Percentiles rank a stretch among this genome's conserved stretches.
Evolutionary conservation across 768 basidiomycete genomes (phyloP).

Genomic region (Tulasnella sp.): DNA sequence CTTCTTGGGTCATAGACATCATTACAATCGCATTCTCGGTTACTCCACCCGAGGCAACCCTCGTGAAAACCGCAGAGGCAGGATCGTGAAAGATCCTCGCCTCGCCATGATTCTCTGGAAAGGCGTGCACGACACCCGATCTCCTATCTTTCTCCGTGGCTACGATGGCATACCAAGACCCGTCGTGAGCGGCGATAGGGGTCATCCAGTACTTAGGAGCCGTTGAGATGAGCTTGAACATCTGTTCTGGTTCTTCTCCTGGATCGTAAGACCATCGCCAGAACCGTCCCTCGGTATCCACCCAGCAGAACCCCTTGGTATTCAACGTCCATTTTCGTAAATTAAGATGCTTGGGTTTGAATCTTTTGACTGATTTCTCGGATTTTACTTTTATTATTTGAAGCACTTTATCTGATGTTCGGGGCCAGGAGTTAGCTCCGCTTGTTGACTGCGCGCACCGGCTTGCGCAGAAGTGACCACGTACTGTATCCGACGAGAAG

Average conservation of each 20-base stretch:
- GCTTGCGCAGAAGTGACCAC: not conserved
- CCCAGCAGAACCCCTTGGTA: slow-evolving; percentile 7
- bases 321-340: slow-evolving; percentile 1
- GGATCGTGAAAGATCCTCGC: not conserved
- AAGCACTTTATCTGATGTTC: not conserved
- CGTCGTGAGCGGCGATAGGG: not conserved
- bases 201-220: slow-evolving; percentile 10
- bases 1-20: not conserved
- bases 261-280: not conserved
- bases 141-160: not conserved
- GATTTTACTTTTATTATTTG: slow-evolving; percentile 5
- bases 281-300: slow-evolving; percentile 1
- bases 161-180: slow-evolving; percentile 10
- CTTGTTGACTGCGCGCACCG: too few relatives aligned
- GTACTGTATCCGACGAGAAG: not conserved
- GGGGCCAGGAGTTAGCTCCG: not conserved
- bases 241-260: not conserved
- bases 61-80: not conserved
- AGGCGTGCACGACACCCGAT: not conserved
- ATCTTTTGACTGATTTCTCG: not conserved
- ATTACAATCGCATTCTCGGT: not conserved
- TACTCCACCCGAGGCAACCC: not conserved
- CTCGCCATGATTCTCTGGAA: slow-evolving; percentile 4
- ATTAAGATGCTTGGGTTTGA: not conserved
- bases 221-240: not conserved